Percentiles rank a stretch among this genome's conserved stretches.
These are phyloP conservation scores for Microcyclospora pomicola DNA, from an alignment of 2,329 filamentous ascomycete genomes.

Conservation along the genomic window DNA sequence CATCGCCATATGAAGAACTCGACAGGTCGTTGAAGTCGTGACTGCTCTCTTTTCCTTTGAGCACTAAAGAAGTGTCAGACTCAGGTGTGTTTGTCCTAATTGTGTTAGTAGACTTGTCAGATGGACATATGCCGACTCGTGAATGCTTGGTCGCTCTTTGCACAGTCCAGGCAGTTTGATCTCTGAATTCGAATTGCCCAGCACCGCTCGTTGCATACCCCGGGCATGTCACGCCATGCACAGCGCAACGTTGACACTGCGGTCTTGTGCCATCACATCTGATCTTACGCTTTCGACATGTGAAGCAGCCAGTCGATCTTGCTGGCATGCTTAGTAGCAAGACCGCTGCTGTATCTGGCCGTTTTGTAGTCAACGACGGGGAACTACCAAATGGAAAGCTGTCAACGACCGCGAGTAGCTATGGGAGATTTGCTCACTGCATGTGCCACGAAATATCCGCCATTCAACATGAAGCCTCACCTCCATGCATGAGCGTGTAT, in stretches of 20 bases:
- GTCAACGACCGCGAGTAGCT: no score
- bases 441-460: no score
- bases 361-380: no score
- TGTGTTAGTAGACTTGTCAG: neutral
- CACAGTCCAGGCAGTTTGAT: constrained; percentile 14
- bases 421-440: no score
- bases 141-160: constrained; percentile 5
- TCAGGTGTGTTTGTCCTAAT: neutral
- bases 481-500: no score
- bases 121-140: neutral
- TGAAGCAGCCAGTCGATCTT: constrained; percentile 19
- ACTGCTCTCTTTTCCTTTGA: neutral
- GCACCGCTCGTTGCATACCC: constrained; percentile 16
- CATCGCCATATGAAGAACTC: neutral
- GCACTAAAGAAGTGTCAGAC: neutral
- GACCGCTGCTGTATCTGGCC: no score
- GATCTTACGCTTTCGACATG: constrained; percentile 21
- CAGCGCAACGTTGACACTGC: constrained; percentile 17
- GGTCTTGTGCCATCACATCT: constrained; percentile 20
- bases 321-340: constrained; percentile 12
- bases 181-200: constrained; percentile 15
- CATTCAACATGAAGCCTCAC: no score
- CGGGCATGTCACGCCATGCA: constrained; percentile 18
- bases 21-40: neutral
- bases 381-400: no score